phyloP scores from a whole-genome alignment of 305 asterid genomes.

The Lippia alba region DNA sequence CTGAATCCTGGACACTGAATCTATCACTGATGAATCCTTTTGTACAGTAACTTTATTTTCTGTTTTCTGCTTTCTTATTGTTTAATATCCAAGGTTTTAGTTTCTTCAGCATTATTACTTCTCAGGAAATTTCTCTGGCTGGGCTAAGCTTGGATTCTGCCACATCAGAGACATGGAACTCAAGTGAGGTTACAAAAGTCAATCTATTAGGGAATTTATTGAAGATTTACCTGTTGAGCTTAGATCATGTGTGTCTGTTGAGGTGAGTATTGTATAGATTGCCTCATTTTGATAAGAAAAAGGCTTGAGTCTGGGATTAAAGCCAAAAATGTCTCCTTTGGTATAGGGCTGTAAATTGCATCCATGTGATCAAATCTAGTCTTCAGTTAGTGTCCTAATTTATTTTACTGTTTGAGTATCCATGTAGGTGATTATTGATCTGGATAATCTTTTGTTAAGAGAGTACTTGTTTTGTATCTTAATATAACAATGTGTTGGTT shows the following conservation, averaged over 20 bases:
- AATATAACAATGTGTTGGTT: constrained; percentile 21
- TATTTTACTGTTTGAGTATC: constrained; percentile 16
- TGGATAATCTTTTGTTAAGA: constrained; percentile 23
- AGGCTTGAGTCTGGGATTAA: constrained; percentile 22
- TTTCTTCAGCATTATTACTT: constrained; percentile 33
- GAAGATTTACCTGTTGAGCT: constrained; percentile 86
- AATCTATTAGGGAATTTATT: constrained; percentile 79
- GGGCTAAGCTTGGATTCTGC: constrained; percentile 66
- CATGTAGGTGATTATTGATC: constrained; percentile 13
- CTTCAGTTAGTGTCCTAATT: constrained; percentile 12
- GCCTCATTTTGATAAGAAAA: constrained; percentile 29
- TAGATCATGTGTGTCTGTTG: constrained; percentile 73
- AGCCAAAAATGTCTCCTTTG: constrained; percentile 20
- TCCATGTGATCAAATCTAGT: constrained; percentile 23
- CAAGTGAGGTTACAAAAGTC: constrained; percentile 68
- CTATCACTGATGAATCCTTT: constrained; percentile 19
- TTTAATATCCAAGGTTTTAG: constrained; percentile 21
- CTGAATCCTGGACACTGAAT: background rate
- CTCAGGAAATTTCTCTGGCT: constrained; percentile 86
- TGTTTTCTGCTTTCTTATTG: constrained; percentile 15
- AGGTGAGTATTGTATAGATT: constrained; percentile 56
- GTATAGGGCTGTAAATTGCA: constrained; percentile 23
- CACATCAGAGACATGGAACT: constrained; percentile 85
- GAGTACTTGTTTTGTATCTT: constrained; percentile 21
- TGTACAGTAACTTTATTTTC: constrained; percentile 4